Percentiles rank a stretch among this genome's conserved stretches.
Evolutionary conservation across 179 eudicot genomes (phyloP).

Genomic region (Camellia oleifera): DNA sequence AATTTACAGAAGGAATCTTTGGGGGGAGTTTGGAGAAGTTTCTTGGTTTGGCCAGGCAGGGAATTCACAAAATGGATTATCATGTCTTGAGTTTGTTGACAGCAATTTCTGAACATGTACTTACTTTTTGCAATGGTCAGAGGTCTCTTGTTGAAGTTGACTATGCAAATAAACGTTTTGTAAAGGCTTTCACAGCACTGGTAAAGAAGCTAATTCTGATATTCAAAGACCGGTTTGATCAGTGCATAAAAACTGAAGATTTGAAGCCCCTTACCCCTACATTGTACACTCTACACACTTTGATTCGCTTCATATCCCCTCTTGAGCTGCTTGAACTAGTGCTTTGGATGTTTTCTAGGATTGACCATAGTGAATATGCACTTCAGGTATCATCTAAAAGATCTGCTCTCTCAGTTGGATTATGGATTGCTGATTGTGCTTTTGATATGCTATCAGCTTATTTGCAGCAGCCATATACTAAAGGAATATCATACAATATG

Average conservation of each 20-base stretch:
- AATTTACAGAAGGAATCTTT: slow-evolving; percentile 37
- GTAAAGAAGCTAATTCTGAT: slow-evolving; percentile 38
- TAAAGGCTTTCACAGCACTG: slow-evolving; percentile 38
- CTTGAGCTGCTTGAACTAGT: slow-evolving; percentile 71
- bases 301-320: slow-evolving; percentile 68
- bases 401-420: slow-evolving; percentile 54
- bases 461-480: slow-evolving; percentile 30
- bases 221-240: slow-evolving; percentile 52
- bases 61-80: slow-evolving; percentile 45
- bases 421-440: slow-evolving; percentile 58
- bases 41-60: slow-evolving; percentile 36
- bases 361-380: slow-evolving; percentile 28
- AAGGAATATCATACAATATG: slow-evolving; percentile 17
- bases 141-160: slow-evolving; percentile 22
- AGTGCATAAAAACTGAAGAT: slow-evolving; percentile 38
- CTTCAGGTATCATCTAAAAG: slow-evolving; percentile 23
- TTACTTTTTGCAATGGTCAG: slow-evolving; percentile 28
- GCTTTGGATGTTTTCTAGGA: slow-evolving; percentile 56
- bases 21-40: slow-evolving; percentile 33
- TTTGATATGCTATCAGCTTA: slow-evolving; percentile 50
- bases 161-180: slow-evolving; percentile 29
- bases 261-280: slow-evolving; percentile 47
- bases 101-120: slow-evolving; percentile 39
- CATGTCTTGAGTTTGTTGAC: slow-evolving; percentile 47
- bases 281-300: slow-evolving; percentile 47